These are phyloP conservation scores for Mycogone perniciosa DNA, from an alignment of 2,329 filamentous ascomycete species.

Conservation along the genomic window DNA sequence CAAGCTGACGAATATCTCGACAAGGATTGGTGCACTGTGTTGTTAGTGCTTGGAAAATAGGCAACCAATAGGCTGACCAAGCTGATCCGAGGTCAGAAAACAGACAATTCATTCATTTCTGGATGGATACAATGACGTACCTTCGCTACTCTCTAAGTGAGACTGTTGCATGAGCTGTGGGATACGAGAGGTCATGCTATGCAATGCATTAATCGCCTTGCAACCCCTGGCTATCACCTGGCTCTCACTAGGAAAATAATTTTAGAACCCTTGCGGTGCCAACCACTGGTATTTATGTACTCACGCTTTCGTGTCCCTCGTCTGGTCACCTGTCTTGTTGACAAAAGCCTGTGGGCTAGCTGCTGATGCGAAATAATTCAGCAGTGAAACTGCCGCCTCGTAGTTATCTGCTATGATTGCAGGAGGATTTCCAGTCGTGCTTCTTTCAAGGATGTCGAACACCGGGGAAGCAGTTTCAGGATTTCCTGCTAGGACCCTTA, in stretches of 20 bases:
- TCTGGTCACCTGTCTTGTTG: conserved; percentile 37
- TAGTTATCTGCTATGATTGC: conserved; percentile 95
- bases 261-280: background rate
- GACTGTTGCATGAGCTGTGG: conserved; percentile 87
- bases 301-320: conserved; percentile 24
- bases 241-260: conserved; percentile 21
- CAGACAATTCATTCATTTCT: background rate
- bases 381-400: conserved; percentile 72
- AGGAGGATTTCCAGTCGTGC: conserved; percentile 66
- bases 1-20: conserved; percentile 83
- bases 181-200: conserved; percentile 73
- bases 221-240: conserved; percentile 68
- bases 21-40: conserved; percentile 92
- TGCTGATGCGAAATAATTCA: conserved; percentile 85
- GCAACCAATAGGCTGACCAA: conserved; percentile 97
- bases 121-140: conserved; percentile 35
- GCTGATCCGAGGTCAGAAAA: conserved; percentile 43
- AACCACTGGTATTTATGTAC: background rate
- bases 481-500: conserved; percentile 66
- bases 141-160: conserved; percentile 80
- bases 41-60: conserved; percentile 83
- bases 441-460: conserved; percentile 78
- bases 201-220: conserved; percentile 75
- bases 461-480: conserved; percentile 68
- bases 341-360: conserved; percentile 65